phyloP scores from a whole-genome alignment of 805 yeast genomes.

The Nadsonia fulvescens region DNA sequence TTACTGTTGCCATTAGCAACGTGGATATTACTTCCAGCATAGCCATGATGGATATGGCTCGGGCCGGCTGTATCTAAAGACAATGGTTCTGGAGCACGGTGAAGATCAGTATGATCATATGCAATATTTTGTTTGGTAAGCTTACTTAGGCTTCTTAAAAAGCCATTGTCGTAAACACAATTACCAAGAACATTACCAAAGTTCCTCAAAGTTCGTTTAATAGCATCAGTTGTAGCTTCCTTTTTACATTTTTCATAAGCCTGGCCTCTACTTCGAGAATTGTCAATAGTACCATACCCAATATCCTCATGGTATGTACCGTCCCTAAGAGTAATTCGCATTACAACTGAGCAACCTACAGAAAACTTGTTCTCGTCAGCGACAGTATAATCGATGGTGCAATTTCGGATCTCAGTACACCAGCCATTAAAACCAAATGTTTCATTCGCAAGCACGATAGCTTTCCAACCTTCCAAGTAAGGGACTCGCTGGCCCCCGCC shows the following conservation, averaged over 20 bases:
- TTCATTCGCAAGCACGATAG: slow-evolving; percentile 51
- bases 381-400: slow-evolving; percentile 32
- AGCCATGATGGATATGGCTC: neutral
- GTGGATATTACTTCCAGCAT: no score
- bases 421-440: slow-evolving; percentile 69
- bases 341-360: slow-evolving; percentile 20
- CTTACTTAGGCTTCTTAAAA: slow-evolving; percentile 11
- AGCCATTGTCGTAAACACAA: slow-evolving; percentile 20
- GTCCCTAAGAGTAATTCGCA: slow-evolving; percentile 55
- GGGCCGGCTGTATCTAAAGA: neutral
- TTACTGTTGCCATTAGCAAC: slow-evolving; percentile 1
- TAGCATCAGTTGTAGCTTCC: slow-evolving; percentile 72
- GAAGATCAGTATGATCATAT: slow-evolving; percentile 3
- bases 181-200: slow-evolving; percentile 61
- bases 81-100: slow-evolving; percentile 2
- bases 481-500: slow-evolving; percentile 35
- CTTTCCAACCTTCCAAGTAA: slow-evolving; percentile 62
- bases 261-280: slow-evolving; percentile 31
- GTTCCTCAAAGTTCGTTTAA: slow-evolving; percentile 60
- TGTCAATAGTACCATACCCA: slow-evolving; percentile 59
- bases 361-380: slow-evolving; percentile 8
- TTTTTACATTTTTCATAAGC: slow-evolving; percentile 70
- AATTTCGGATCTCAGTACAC: slow-evolving; percentile 41
- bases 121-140: slow-evolving; percentile 5
- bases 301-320: slow-evolving; percentile 68